A percentile compares a stretch with the other conserved stretches of the same genome.
Conservation (phyloP, 495 filamentous ascomycete genomes). For the Aspergillus biplanus region DNA sequence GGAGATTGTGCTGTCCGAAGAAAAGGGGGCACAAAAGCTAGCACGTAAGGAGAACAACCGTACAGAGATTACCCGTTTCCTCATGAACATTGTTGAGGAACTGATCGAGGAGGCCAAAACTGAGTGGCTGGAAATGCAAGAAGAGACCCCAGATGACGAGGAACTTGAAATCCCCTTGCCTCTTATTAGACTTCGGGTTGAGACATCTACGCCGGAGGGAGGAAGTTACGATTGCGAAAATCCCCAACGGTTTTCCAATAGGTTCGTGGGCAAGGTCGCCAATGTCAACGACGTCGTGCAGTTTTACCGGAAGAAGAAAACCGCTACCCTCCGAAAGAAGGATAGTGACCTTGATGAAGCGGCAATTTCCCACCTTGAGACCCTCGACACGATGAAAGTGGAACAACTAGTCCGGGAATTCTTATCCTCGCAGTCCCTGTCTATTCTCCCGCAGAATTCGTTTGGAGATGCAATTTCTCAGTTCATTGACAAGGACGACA, state of each 20-base stretch:
- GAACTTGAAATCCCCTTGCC: slow-evolving; percentile 68
- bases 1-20: slow-evolving; percentile 78
- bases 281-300: slow-evolving; percentile 94
- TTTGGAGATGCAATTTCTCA: slow-evolving; percentile 93
- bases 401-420: slow-evolving; percentile 86
- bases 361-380: slow-evolving; percentile 59
- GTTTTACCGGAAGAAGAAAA: slow-evolving; percentile 84
- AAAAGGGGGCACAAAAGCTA: slow-evolving; percentile 75
- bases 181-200: slow-evolving; percentile 85
- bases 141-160: slow-evolving; percentile 58
- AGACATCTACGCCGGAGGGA: slow-evolving; percentile 85
- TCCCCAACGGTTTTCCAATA: slow-evolving; percentile 93
- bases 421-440: slow-evolving; percentile 79
- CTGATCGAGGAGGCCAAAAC: slow-evolving; percentile 83
- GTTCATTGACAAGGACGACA: slow-evolving; percentile 95
- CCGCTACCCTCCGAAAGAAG: slow-evolving; percentile 41
- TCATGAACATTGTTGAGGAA: slow-evolving; percentile 77
- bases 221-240: slow-evolving; percentile 91
- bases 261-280: slow-evolving; percentile 86
- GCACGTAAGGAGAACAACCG: slow-evolving; percentile 82
- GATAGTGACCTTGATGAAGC: slow-evolving; percentile 58
- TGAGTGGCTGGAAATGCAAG: slow-evolving; percentile 77
- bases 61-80: slow-evolving; percentile 72
- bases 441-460: slow-evolving; percentile 85
- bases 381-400: slow-evolving; percentile 79